phyloP scores from a whole-genome alignment of 257 asterid species.

The Solanum bulbocastanum region DNA sequence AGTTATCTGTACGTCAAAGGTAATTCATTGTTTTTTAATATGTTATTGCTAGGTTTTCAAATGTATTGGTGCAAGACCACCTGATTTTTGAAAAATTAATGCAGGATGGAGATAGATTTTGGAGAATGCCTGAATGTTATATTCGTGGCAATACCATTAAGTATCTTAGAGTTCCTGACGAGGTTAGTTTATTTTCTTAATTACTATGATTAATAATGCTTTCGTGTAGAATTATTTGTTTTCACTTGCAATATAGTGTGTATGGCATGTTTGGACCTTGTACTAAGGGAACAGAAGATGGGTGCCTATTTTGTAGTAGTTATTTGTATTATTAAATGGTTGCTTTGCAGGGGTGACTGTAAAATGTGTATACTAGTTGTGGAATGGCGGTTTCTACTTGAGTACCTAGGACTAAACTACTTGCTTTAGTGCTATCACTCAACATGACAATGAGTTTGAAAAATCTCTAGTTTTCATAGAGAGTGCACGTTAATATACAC shows the following conservation, averaged over 20 bases:
- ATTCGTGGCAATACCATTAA: slow-evolving; percentile 45
- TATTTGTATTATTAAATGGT: neutral
- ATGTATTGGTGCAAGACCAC: neutral
- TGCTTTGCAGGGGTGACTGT: neutral
- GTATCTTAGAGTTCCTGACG: slow-evolving; percentile 92
- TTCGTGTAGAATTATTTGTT: neutral
- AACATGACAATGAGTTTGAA: neutral
- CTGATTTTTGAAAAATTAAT: neutral
- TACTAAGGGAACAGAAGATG: neutral
- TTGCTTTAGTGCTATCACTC: neutral
- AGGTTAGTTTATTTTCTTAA: slow-evolving; percentile 34
- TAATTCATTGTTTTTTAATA: neutral
- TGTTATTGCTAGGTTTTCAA: neutral
- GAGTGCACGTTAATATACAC: neutral
- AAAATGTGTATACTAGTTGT: neutral
- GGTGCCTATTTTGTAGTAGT: neutral
- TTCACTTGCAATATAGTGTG: neutral
- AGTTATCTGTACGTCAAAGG: slow-evolving; percentile 97
- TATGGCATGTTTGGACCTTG: neutral
- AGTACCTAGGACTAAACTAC: neutral
- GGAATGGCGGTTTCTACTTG: neutral
- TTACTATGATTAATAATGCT: neutral
- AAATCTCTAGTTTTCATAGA: neutral
- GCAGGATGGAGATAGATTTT: slow-evolving; percentile 96
- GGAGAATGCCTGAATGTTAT: slow-evolving; percentile 98